Evolutionary conservation across 345 rosid species (phyloP), one percentile per base, ranked within the genome.

Genomic region (Camelina neglecta): DNA sequence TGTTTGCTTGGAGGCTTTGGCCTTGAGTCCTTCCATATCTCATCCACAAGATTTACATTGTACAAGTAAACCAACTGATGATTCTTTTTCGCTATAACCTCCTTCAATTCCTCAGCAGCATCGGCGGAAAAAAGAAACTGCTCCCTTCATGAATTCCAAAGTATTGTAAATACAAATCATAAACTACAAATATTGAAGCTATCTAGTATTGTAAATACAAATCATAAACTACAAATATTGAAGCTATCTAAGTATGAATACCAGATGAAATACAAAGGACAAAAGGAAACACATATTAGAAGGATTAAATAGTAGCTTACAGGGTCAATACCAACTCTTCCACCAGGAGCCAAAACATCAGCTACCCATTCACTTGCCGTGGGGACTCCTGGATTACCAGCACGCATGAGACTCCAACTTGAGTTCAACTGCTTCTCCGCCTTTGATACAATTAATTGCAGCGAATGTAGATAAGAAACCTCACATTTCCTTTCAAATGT

Each of bases 51-150:
- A 79, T 94, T 94, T 15, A 77, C 38, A 81, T 88, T 65, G 35
- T 90, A 90, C 79, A 94, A 71, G 86, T 83, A 90, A 66, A 94
- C 90, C 84, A 94, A 76, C 85, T 89, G 86, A 73, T 85, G 96
- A 78, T 92, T 84, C 85, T 84, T 92, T 84, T 82, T 85, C 16
- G 93, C 81, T 81, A 92, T 86, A 39, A 82, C 84, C 69, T 87
- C 93, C 89, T 86, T 88, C 86, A 94, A 70, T 80, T 94, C 98
- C 83, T 90, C 98, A 47, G 96, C 93, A 69, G 95, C 92, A 88
- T 88, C 96, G 73, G 83, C 90, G 50, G 98, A 94, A 82, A 94
- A 90, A 69, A 94, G 97, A 83, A 94, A 94, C 98, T 92, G 96
- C 86, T 85, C 90, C 91, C 97, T 92, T 92, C 93, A 90, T 80